Evolutionary conservation across 345 rosid genomes (phyloP).

Genomic region (Ceriops decandra): DNA sequence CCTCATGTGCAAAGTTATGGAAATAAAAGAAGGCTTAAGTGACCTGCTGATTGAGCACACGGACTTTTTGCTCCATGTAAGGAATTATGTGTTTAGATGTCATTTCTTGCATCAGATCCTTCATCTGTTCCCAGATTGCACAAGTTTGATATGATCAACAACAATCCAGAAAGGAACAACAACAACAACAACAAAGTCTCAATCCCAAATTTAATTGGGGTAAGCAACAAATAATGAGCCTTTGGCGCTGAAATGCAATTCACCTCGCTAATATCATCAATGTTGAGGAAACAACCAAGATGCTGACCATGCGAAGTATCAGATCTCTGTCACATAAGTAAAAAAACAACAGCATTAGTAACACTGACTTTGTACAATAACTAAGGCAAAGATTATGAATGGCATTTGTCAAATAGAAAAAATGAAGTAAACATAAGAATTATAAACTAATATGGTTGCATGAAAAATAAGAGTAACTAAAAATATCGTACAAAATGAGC

Average conservation of each 20-base stretch:
- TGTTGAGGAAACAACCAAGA: slow-evolving; percentile 71
- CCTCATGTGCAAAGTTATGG: not conserved
- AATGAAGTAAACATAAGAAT: not conserved
- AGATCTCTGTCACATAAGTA: slow-evolving; percentile 57
- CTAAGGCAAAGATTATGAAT: slow-evolving; percentile 11
- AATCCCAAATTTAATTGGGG: not conserved
- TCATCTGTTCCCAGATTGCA: slow-evolving; percentile 54
- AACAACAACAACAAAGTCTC: not conserved
- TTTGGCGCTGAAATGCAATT: slow-evolving; percentile 6
- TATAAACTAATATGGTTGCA: not conserved
- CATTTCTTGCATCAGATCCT: slow-evolving; percentile 81
- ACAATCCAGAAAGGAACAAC: not conserved
- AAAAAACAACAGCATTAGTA: slow-evolving; percentile 11
- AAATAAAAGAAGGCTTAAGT: slow-evolving; percentile 1
- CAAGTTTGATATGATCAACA: slow-evolving; percentile 9
- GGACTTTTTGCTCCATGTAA: slow-evolving; percentile 93
- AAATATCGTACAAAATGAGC: slow-evolving; percentile 51
- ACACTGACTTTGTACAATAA: slow-evolving; percentile 13
- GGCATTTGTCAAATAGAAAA: slow-evolving; percentile 4
- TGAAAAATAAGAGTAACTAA: not conserved
- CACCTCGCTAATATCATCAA: slow-evolving; percentile 77
- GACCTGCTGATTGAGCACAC: slow-evolving; percentile 89
- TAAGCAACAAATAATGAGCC: not conserved
- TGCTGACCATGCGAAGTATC: slow-evolving; percentile 41
- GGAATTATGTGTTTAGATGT: slow-evolving; percentile 89